These are phyloP conservation scores for Fusarium incarnatum DNA, from an alignment of 2,329 filamentous ascomycete genomes.

Conservation along the genomic window DNA sequence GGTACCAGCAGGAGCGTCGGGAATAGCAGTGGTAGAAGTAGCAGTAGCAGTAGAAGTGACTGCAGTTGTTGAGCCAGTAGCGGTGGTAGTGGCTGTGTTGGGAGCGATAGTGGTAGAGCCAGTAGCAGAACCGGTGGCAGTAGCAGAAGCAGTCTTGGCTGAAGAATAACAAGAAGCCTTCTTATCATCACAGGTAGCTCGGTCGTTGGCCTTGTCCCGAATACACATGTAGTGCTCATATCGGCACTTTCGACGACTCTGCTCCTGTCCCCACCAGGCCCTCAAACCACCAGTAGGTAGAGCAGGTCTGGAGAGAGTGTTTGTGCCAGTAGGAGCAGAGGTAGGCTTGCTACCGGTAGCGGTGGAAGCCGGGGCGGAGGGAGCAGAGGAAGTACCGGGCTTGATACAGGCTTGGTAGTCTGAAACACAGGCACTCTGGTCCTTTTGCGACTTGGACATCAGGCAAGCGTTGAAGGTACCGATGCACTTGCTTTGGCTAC, in stretches of 20 bases:
- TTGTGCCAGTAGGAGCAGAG: neutral
- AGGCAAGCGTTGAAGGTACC: constrained; percentile 14
- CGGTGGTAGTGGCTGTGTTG: neutral
- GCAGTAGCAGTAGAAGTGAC: neutral
- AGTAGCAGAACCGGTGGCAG: neutral
- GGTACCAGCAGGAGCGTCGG: neutral
- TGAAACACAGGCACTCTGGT: neutral
- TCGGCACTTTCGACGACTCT: neutral
- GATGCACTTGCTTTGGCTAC: constrained; percentile 16
- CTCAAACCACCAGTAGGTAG: neutral
- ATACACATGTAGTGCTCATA: neutral
- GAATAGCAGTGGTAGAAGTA: neutral
- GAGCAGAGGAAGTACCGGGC: neutral
- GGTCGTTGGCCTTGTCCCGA: neutral
- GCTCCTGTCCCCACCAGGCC: constrained; percentile 7
- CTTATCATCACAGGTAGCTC: neutral
- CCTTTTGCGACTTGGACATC: constrained; percentile 1
- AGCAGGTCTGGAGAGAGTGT: neutral
- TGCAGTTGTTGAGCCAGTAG: neutral
- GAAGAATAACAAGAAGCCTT: neutral
- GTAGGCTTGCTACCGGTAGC: neutral
- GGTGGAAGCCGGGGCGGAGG: neutral
- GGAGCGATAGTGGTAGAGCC: neutral
- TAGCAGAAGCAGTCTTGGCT: neutral
- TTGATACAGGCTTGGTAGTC: constrained; percentile 16